Percentiles rank a stretch among this genome's conserved stretches.
Evolutionary conservation across 768 basidiomycete genomes (phyloP).

Genomic region (Strobilomyces dryophilus): DNA sequence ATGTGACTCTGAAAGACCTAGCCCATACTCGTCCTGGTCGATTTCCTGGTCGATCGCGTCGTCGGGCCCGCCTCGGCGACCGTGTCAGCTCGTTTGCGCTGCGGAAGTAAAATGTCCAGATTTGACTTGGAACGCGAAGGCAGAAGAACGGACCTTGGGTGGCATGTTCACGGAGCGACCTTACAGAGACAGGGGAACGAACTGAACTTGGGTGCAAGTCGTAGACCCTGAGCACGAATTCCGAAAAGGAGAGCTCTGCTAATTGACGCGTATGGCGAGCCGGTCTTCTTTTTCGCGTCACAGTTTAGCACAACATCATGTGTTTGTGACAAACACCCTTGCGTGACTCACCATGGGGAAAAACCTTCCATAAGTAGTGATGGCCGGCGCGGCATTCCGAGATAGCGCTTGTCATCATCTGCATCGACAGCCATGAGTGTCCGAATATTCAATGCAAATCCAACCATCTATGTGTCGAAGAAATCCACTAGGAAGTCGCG

Average conservation of each 20-base stretch:
- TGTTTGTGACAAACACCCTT: slow-evolving; percentile 12
- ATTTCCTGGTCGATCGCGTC: slow-evolving; percentile 45
- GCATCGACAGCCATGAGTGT: slow-evolving; percentile 37
- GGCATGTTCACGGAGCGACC: slow-evolving; percentile 27
- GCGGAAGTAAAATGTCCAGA: slow-evolving; percentile 14
- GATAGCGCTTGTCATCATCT: background rate
- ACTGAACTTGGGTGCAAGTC: background rate
- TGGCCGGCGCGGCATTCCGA: too few relatives aligned
- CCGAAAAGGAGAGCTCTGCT: slow-evolving; percentile 9
- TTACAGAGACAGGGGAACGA: background rate
- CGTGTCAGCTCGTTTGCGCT: slow-evolving; percentile 58
- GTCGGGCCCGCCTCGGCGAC: slow-evolving; percentile 25
- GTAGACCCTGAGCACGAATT: slow-evolving; percentile 1
- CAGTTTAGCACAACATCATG: slow-evolving; percentile 11
- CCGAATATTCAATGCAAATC: slow-evolving; percentile 86
- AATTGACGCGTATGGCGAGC: slow-evolving; percentile 18
- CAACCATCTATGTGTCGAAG: slow-evolving; percentile 66
- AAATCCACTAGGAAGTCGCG: slow-evolving; percentile 39
- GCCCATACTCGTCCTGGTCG: slow-evolving; percentile 34
- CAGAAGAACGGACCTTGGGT: slow-evolving; percentile 30
- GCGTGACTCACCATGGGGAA: slow-evolving; percentile 14
- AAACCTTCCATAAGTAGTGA: too few relatives aligned
- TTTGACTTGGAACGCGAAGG: background rate
- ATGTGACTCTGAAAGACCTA: slow-evolving; percentile 15
- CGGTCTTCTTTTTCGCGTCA: slow-evolving; percentile 1